Evolutionary conservation across 1,284 basidiomycete species (phyloP).

Genomic region (Porodaedalea pini): DNA sequence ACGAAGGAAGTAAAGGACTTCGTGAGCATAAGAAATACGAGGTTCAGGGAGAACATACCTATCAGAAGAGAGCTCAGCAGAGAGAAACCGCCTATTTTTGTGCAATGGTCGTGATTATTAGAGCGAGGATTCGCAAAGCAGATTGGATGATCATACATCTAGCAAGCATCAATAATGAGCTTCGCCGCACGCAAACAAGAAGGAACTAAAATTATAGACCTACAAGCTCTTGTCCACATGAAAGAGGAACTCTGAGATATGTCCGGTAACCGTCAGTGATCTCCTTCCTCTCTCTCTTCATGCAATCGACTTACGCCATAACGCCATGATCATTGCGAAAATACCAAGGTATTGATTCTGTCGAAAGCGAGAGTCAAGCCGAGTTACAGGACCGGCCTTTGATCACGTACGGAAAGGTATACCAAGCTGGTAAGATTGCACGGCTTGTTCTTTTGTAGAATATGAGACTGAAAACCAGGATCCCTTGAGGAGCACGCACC

Average conservation of each 20-base stretch:
- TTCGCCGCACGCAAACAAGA: background rate
- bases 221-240: background rate
- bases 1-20: too few species aligned
- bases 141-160: background rate
- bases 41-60: too few species aligned
- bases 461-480: background rate
- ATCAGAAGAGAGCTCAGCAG: background rate
- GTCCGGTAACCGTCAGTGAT: too few species aligned
- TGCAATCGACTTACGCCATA: background rate
- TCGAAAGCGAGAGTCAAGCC: background rate
- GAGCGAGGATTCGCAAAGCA: background rate
- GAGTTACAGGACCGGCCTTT: background rate
- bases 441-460: background rate
- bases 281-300: too few species aligned
- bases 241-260: background rate
- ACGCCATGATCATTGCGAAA: background rate
- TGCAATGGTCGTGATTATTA: too few species aligned
- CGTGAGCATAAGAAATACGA: too few species aligned
- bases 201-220: background rate
- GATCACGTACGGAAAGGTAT: background rate
- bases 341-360: slow-evolving; percentile 1
- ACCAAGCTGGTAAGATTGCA: background rate
- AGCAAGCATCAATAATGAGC: background rate
- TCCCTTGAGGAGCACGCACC: background rate
- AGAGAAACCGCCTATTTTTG: background rate